Base-by-base conservation (phyloP, 805 yeast genomes). In the Hanseniaspora meyeri region DNA sequence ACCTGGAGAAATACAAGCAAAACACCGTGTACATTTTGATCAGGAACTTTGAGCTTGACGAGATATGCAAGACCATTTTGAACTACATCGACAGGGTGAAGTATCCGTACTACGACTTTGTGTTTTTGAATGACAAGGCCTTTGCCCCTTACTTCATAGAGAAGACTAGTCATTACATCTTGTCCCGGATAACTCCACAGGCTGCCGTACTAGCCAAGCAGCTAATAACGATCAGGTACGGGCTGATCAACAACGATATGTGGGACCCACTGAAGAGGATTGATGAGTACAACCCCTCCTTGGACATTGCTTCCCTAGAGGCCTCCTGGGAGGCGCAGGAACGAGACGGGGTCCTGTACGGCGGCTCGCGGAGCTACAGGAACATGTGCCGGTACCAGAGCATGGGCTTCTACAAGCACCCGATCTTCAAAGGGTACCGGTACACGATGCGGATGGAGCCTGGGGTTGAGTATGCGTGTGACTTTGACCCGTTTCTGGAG, bases 381-480 rank as follows among this genome's bases (percentile, higher is more conserved):
- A 90, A 91, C 68, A 93, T 93, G 97, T 93, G 97, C 69, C 77
- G 96, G 40, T 91, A 85, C 72, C 91, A 93, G 66, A 84, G 95
- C 2, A 97, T 97, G 0, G 86, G 76, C 67, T 93, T 93, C 71
- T 91, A 80, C 72, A 79, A 85, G 65, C 95, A 89, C 65, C 80
- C 81, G 57, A 66, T 88, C 47, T 70, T 90, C 62, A 68, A 73
- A 47, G 74, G 11, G 4, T 93, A 86, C 71, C 91, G 88, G 59
- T 93, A 83, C 75, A 91, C 91, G 71, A 90, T 95, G 81, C 77
- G 98, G 60, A 96, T 91, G 12, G 98, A 91, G 68, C 98, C 98
- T 0, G 88, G 83, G 60, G 89, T 90, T 51, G 82, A 86, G 64
- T 85, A 86, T 67, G 85, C 75, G 68, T 93, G 97, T 70, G 97